Evolutionary conservation across 2,329 filamentous ascomycete genomes (phyloP), one percentile per base, ranked within the genome.

Genomic region (Penicillium frequentans): DNA sequence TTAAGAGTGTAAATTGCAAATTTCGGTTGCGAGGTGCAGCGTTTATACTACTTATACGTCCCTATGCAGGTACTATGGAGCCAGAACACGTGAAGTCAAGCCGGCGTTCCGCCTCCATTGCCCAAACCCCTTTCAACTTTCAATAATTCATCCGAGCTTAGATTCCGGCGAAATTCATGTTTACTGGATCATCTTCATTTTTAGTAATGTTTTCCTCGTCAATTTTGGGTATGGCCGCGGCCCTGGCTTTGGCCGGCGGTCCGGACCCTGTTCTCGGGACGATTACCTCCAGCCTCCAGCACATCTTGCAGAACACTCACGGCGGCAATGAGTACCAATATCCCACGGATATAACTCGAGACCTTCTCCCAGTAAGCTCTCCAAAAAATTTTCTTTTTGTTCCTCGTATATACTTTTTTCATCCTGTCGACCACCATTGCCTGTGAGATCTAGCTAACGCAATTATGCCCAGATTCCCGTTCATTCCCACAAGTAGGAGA

Each of bases 261-360:
- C 60, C 69, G 55, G 52, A 54, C 19, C 59, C 61, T n/a, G 70
- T 62, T 27, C 49, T 58, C 16, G 70, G 58, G 37, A 58, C 55
- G 8, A 59, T 81, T 24, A 78, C 79, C 13, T 71, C 76, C 16
- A 74, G 77, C 42, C 72, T 87, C 46, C 82, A 86, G 64, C 80
- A 80, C 56, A 82, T 87, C 51, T 69, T 87, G 51, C 74, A 77
- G 54, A 81, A 84, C 62, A 84, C 82, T 6, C 78, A 84, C 63
- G 70, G 75, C 23, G 79, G 77, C 47, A 72, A 78, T 10, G 74
- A 81, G 21, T 86, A 86, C 70, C 77, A 70, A 19, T 87, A 87
- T 70, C 85, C 85, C 0, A 87, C 85, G 0, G 82, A 85, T 64
- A 75, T 87, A 21, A 87, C 85, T 1, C 78, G 84, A 58, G 83